Percentiles rank a stretch among this genome's conserved stretches.
Evolutionary conservation across 2,329 filamentous ascomycete species (phyloP).

Genomic region (Plectosphaerella sp.): DNA sequence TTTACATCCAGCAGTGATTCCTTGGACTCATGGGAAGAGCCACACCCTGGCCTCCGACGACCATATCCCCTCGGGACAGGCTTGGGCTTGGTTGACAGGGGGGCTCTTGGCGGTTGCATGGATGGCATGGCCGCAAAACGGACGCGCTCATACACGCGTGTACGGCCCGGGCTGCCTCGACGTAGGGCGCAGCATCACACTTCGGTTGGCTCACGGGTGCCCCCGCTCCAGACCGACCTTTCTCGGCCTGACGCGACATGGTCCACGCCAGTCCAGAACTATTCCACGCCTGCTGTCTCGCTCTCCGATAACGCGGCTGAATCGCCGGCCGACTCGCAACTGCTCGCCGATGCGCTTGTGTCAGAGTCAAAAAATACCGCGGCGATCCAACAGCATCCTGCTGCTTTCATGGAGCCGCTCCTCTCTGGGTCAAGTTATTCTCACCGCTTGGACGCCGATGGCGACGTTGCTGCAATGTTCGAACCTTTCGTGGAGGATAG

Average conservation of each 20-base stretch:
- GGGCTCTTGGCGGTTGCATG: conserved; percentile 16
- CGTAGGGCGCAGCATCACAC: conserved; percentile 2
- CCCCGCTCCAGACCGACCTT: background rate
- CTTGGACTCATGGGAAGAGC: conserved; percentile 34
- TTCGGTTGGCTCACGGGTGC: background rate
- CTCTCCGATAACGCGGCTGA: background rate
- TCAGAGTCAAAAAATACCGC: background rate
- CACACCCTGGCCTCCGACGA: conserved; percentile 39
- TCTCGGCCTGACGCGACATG: background rate
- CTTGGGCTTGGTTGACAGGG: conserved; percentile 16
- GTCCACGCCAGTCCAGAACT: background rate
- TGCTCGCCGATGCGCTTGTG: background rate
- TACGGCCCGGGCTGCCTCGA: conserved; percentile 16
- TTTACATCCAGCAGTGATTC: conserved; percentile 12
- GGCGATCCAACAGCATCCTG: background rate
- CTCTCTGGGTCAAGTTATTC: conserved; percentile 1
- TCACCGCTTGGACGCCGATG: conserved; percentile 24
- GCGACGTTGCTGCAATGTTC: conserved; percentile 17
- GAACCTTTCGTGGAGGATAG: conserved; percentile 21
- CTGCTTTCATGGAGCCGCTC: background rate
- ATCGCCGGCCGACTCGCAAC: no score
- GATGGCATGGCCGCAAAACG: conserved; percentile 47
- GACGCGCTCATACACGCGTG: conserved; percentile 18
- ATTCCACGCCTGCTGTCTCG: background rate
- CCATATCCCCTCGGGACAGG: conserved; percentile 19